Evolutionary conservation across 225 moss, liverwort and hornwort species (phyloP), one percentile per base, ranked within the genome.

Genomic region (Marchantia paleacea): DNA sequence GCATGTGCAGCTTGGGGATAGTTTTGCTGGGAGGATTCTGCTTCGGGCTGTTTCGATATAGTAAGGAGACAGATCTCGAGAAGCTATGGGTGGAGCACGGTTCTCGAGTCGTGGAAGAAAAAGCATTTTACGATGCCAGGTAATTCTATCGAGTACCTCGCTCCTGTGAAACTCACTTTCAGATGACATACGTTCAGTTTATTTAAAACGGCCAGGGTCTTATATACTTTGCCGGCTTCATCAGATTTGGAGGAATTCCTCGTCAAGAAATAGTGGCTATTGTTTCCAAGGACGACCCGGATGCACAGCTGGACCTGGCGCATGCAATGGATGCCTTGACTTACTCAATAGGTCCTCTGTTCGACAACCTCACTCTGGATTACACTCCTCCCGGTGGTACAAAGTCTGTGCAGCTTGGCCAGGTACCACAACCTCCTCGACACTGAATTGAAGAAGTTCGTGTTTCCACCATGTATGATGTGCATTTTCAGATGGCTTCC

Each of bases 81-180:
- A 91, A 89, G 76, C 87, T 97, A n/a, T 97, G 97, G 97, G 97
- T 97, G 24, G 95, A 95, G 87, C 97, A 95, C 52, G 92, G 86
- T 49, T 97, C 97, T 0, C 89, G 91, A 72, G 91, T 95, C 0
- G 97, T 97, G 39, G 91, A 83, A 52, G 93, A 97, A 71, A 92
- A 91, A 29, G 22, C 81, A 0, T 86, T 79, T 69, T 97, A 92
- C 79, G 92, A 97, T 65, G 52, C 91, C 29, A 93, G 89, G 97
- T 97, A 26, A 68, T 14, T n/a, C 14, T 12, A 24, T 1, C 14
- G 6, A 26, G 50, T 14, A 26, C 14, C 63, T 7, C 19, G 64
- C 11, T 64, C 22, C 39, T 39, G 5, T 39, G 61, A 61, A 19
- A 19, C 61, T 61, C 61, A 22, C 19, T 61, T 18, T 61, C 16